Conservation (phyloP, 257 asterid species). For the Linaria vulgaris region DNA sequence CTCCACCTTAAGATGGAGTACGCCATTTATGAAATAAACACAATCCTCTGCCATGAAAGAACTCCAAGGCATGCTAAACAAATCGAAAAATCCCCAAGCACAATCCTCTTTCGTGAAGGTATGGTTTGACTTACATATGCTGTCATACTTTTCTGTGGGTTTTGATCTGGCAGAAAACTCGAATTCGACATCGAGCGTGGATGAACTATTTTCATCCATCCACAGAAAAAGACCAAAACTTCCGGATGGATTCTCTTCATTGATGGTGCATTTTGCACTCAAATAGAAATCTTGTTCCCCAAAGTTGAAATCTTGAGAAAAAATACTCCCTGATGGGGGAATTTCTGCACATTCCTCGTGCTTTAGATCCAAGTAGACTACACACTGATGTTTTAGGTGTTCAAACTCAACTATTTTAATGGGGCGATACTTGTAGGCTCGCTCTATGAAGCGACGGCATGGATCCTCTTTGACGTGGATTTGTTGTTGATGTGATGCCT, state of each 20-base stretch:
- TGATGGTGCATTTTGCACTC: constrained; percentile 82
- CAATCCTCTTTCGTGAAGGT: constrained; percentile 65
- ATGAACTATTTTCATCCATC: constrained; percentile 71
- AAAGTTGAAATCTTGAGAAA: constrained; percentile 80
- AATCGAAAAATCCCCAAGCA: constrained; percentile 64
- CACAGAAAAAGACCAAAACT: constrained; percentile 85
- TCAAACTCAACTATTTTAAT: constrained; percentile 71
- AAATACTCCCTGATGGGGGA: constrained; percentile 60
- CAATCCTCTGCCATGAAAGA: constrained; percentile 63
- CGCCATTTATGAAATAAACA: constrained; percentile 61
- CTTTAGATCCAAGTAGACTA: constrained; percentile 74
- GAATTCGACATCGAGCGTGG: constrained; percentile 57
- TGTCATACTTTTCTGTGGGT: constrained; percentile 51
- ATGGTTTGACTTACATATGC: constrained; percentile 63
- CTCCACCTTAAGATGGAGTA: constrained; percentile 76
- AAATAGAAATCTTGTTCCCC: constrained; percentile 83
- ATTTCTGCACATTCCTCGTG: constrained; percentile 63
- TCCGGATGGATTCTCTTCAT: too few species aligned
- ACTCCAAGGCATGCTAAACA: constrained; percentile 62
- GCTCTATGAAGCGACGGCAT: constrained; percentile 53
- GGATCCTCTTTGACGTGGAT: constrained; percentile 47
- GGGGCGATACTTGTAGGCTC: constrained; percentile 82
- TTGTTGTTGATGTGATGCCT: constrained; percentile 69
- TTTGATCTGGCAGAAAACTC: constrained; percentile 67
- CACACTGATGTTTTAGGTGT: constrained; percentile 60